phyloP scores from a whole-genome alignment of 2,329 filamentous ascomycete genomes.

The Aspergillus melleus region DNA sequence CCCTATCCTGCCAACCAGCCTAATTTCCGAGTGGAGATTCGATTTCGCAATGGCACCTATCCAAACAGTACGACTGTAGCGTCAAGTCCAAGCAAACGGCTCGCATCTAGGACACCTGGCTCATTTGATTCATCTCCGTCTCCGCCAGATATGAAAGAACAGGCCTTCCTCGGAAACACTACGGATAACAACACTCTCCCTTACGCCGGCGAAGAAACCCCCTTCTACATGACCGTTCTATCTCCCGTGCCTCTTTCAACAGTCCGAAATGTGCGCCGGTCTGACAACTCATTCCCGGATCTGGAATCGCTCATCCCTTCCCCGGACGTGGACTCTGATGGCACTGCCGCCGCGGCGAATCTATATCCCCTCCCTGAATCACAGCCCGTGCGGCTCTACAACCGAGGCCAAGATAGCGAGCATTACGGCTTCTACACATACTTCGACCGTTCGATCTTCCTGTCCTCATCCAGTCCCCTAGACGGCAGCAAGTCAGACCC shows the following conservation, averaged over 20 bases:
- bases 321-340: constrained; percentile 64
- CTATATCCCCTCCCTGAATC: constrained; percentile 67
- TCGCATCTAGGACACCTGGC: constrained; percentile 22
- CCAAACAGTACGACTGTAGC: constrained; percentile 62
- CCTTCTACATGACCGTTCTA: constrained; percentile 81
- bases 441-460: constrained; percentile 83
- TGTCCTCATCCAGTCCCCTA: constrained; percentile 59
- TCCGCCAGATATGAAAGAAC: constrained; percentile 62
- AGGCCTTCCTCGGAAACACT: constrained; percentile 79
- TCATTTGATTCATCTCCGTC: constrained; percentile 47
- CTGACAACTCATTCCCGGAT: constrained; percentile 40
- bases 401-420: constrained; percentile 76
- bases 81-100: constrained; percentile 33
- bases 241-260: constrained; percentile 42
- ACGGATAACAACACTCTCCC: constrained; percentile 71
- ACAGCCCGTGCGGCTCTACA: constrained; percentile 82
- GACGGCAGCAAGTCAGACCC: constrained; percentile 43
- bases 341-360: constrained; percentile 69
- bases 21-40: constrained; percentile 76
- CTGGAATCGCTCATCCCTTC: constrained; percentile 60
- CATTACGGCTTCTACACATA: constrained; percentile 95
- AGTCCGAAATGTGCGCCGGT: constrained; percentile 38
- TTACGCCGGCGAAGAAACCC: constrained; percentile 82
- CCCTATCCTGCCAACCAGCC: constrained; percentile 69
- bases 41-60: constrained; percentile 56